phyloP scores from a whole-genome alignment of 1,284 basidiomycete species.

The Kwoniella shivajii region DNA sequence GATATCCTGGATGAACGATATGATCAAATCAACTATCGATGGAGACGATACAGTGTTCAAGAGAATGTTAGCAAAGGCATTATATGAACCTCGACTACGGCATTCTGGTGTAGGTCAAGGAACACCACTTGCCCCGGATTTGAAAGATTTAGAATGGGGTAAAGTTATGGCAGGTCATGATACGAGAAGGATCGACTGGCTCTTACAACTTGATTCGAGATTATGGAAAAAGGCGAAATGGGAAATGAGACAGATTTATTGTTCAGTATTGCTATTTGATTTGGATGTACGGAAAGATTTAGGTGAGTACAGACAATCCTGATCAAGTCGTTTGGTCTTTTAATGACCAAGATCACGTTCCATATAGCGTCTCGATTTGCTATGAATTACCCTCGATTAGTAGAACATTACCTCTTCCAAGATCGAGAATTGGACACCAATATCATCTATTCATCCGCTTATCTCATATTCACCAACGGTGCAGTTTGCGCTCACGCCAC shows the following conservation, averaged over 20 bases:
- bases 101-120: slow-evolving; percentile 20
- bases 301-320: slow-evolving; percentile 24
- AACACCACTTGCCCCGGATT: slow-evolving; percentile 26
- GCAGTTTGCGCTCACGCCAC: slow-evolving; percentile 73
- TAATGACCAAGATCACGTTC: slow-evolving; percentile 5
- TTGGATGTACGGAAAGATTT: slow-evolving; percentile 38
- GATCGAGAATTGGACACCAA: slow-evolving; percentile 86
- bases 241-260: slow-evolving; percentile 48
- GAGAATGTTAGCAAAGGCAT: slow-evolving; percentile 70
- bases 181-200: slow-evolving; percentile 44
- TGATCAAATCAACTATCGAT: slow-evolving; percentile 63
- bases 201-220: slow-evolving; percentile 46
- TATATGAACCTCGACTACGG: slow-evolving; percentile 56
- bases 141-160: slow-evolving; percentile 27
- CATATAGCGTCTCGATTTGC: slow-evolving; percentile 75
- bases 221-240: slow-evolving; percentile 50
- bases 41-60: slow-evolving; percentile 67
- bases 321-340: background rate
- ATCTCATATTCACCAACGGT: slow-evolving; percentile 87
- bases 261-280: slow-evolving; percentile 30
- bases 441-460: slow-evolving; percentile 86
- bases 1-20: slow-evolving; percentile 81
- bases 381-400: slow-evolving; percentile 78
- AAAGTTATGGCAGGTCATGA: slow-evolving; percentile 10
- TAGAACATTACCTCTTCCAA: slow-evolving; percentile 85